Evolutionary conservation across 306 rosid species (phyloP), one percentile per base, ranked within the genome.

Genomic region (Albizia julibrissin): DNA sequence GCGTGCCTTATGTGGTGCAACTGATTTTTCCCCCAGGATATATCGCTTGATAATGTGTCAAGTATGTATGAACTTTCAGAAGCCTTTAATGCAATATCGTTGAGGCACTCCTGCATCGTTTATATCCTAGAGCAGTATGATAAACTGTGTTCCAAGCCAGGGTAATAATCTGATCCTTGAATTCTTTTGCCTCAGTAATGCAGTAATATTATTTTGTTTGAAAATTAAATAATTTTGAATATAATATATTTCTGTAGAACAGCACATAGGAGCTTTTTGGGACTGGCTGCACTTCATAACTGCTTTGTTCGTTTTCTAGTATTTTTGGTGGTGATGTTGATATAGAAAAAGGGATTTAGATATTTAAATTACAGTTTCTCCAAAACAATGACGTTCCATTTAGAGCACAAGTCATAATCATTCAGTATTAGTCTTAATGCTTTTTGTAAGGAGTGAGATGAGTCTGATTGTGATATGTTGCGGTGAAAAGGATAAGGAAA

Each of bases 1-100:
- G 44, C 68, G 54, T 77, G 62, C 42, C 82, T 82, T 64, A 54
- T 74, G 46, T 40, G 64, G 79, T 49, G 47, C 71, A 71, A 42
- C 56, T 54, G 15, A 69, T 61, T 80, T 56, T 72, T 40, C 73
- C 49, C 58, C 11, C 90, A 93, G 97, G 96, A 93, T 81, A 89
- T 91, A 85, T 93, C 97, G 29, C 80, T 91, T 85, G 97, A 89
- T 39, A 90, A 87, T 64, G 96, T 93, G 69, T 77, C 94, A 58
- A 90, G 91, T 86, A 93, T 93, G 96, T 91, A 91, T 56, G 97
- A 93, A 78, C 96, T 93, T 84, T 93, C 97, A 14, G 97, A 91
- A 87, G 91, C 97, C 85, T 93, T 93, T 79, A 83, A 88, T 76
- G 97, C 96, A 31, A 84, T 89, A 81, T 93, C 97, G 12, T 84